Conservation (phyloP, 2,329 filamentous ascomycete genomes). For the Colletotrichum cereale region DNA sequence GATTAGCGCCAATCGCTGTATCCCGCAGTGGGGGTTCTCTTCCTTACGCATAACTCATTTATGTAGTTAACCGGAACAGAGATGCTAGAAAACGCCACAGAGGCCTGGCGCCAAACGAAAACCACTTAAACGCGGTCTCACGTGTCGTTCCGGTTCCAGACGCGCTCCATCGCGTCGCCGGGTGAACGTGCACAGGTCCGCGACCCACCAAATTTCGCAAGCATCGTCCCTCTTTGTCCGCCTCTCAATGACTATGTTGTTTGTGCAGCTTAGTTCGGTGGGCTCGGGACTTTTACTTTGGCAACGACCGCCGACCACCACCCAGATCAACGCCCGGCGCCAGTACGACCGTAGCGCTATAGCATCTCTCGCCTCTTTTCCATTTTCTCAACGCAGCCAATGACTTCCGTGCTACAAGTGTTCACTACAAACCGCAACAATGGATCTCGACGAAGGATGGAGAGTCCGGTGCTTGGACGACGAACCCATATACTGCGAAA, state of each 20-base stretch:
- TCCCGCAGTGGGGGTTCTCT: slow-evolving; percentile 4
- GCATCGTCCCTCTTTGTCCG: slow-evolving; percentile 21
- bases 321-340: slow-evolving; percentile 28
- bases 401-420: neutral
- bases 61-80: neutral
- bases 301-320: slow-evolving; percentile 16
- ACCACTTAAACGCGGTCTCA: slow-evolving; percentile 39
- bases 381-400: neutral
- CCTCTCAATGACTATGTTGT: slow-evolving; percentile 20
- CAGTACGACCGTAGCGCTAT: slow-evolving; percentile 25
- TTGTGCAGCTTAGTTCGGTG: neutral
- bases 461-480: slow-evolving; percentile 38
- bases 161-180: slow-evolving; percentile 39
- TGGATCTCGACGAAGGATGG: slow-evolving; percentile 24
- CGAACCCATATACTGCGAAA: slow-evolving; percentile 61
- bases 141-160: neutral
- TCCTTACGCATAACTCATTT: neutral
- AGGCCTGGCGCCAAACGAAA: neutral
- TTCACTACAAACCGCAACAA: neutral
- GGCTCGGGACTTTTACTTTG: slow-evolving; percentile 9
- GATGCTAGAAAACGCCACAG: neutral
- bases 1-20: slow-evolving; percentile 34
- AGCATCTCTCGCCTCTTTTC: neutral
- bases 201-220: slow-evolving; percentile 14
- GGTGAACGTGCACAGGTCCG: slow-evolving; percentile 37